Conservation (phyloP, 345 rosid genomes). For the Citrus glauca region DNA sequence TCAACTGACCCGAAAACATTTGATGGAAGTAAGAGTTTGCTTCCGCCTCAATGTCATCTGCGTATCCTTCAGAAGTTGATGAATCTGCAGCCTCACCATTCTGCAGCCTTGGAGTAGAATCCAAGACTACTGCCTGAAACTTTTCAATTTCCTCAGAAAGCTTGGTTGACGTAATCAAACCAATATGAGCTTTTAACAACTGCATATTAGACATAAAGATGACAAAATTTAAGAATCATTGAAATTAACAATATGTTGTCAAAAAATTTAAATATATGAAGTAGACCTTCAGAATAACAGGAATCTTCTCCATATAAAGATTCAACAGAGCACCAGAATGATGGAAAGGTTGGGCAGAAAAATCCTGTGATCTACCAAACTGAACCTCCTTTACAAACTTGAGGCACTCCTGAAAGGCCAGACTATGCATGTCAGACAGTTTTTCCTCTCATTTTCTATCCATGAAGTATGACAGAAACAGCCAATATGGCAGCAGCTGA, state of each 20-base stretch:
- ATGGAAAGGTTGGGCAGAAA: conserved; percentile 53
- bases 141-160: conserved; percentile 73
- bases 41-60: conserved; percentile 85
- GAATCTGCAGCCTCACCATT: conserved; percentile 69
- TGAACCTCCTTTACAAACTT: conserved; percentile 74
- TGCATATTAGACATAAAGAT: conserved; percentile 21
- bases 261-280: neutral
- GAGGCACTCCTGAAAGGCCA: conserved; percentile 75
- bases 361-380: conserved; percentile 56
- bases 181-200: conserved; percentile 62
- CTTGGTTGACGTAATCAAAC: conserved; percentile 42
- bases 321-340: conserved; percentile 53
- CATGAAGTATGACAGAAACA: neutral
- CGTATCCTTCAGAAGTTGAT: conserved; percentile 58
- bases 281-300: conserved; percentile 67
- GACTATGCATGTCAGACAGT: conserved; percentile 15
- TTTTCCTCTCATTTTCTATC: conserved; percentile 4
- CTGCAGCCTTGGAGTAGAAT: conserved; percentile 60
- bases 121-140: conserved; percentile 44
- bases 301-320: conserved; percentile 54
- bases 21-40: conserved; percentile 95
- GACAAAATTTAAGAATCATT: neutral
- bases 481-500: neutral
- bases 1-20: conserved; percentile 86
- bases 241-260: neutral